Conservation (phyloP, 2,329 filamentous ascomycete species). For the Stromatinia cepivora region DNA sequence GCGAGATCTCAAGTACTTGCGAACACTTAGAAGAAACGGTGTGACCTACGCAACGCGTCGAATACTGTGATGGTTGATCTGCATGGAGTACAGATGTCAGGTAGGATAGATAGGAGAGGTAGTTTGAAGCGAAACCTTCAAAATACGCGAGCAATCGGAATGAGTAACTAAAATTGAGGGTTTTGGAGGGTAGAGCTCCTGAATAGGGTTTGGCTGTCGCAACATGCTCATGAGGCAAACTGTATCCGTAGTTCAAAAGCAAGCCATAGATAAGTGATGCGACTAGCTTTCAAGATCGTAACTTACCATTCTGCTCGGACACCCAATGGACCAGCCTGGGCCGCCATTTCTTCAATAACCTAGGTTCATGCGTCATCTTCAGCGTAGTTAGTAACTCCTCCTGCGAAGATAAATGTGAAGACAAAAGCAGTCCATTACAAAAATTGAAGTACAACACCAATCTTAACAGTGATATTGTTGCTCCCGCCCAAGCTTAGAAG, state of each 20-base stretch:
- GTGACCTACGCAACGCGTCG: too few relatives aligned
- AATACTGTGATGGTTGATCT: background rate
- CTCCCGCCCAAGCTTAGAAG: background rate
- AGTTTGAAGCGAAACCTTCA: background rate
- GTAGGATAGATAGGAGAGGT: background rate
- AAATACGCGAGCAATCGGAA: background rate
- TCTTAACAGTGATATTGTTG: background rate
- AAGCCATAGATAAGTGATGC: background rate
- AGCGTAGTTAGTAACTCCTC: background rate
- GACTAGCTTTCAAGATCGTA: background rate
- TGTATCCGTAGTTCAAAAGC: background rate
- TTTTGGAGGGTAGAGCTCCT: too few relatives aligned
- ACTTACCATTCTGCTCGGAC: background rate
- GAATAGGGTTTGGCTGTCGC: background rate
- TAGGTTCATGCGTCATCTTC: background rate
- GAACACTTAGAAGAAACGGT: background rate
- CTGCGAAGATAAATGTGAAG: conserved; percentile 8
- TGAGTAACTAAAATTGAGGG: background rate
- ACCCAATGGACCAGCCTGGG: background rate
- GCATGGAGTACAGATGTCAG: background rate
- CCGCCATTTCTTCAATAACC: background rate
- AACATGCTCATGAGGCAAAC: background rate
- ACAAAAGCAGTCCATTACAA: conserved; percentile 16
- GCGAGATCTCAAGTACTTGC: background rate
- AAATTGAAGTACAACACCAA: background rate